Conservation (phyloP, 495 filamentous ascomycete genomes). For the Tuber melanosporum region DNA sequence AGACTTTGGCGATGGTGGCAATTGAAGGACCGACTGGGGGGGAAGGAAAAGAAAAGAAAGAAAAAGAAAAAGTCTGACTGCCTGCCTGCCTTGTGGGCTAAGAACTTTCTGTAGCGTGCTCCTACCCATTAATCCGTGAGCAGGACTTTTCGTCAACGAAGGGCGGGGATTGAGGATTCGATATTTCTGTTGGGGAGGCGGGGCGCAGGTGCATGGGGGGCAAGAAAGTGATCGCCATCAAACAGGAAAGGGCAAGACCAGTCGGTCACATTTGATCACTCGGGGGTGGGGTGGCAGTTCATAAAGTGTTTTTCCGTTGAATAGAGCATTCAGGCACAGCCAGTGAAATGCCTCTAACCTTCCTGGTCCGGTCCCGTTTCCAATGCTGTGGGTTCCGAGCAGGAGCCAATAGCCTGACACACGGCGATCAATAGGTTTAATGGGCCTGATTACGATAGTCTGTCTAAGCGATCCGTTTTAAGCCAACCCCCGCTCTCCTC, state of each 20-base stretch:
- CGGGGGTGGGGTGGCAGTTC: neutral
- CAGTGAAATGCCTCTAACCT: neutral
- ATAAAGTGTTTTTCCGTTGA: neutral
- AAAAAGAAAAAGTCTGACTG: neutral
- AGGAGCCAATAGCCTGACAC: neutral
- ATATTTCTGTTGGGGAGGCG: neutral
- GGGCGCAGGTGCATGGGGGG: neutral
- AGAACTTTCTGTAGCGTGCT: neutral
- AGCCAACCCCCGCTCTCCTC: neutral
- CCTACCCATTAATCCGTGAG: neutral
- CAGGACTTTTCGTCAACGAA: neutral
- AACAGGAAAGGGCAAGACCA: neutral
- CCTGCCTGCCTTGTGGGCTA: neutral
- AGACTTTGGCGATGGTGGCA: neutral
- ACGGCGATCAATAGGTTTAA: neutral
- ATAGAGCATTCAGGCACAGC: neutral
- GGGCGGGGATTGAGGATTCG: neutral
- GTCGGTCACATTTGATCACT: neutral
- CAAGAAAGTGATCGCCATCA: neutral
- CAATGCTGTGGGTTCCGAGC: neutral
- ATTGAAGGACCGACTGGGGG: neutral
- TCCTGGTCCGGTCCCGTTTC: neutral
- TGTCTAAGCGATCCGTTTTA: neutral
- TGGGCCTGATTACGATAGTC: neutral
- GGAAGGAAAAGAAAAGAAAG: neutral